These are phyloP conservation scores for Westerdykella sp. DNA, from an alignment of 2,329 filamentous ascomycete genomes.

Conservation along the genomic window DNA sequence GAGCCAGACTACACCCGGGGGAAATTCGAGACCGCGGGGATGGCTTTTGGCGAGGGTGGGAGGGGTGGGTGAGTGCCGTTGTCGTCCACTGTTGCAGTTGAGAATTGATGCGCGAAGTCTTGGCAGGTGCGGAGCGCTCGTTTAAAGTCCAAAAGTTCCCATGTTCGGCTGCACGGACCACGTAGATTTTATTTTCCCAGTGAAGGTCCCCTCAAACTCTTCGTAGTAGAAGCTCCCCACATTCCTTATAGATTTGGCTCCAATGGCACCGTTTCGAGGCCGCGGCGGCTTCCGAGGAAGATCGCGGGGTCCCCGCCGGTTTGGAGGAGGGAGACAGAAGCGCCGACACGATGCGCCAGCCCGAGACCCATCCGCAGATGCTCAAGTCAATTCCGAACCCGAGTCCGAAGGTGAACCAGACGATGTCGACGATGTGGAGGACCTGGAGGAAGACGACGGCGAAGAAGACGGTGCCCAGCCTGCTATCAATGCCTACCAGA, in stretches of 20 bases:
- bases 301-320: slow-evolving; percentile 23
- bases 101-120: slow-evolving; percentile 29
- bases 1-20: too few species aligned
- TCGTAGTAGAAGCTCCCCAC: not conserved
- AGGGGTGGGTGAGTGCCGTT: not conserved
- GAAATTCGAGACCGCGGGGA: not conserved
- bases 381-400: slow-evolving; percentile 15
- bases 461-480: slow-evolving; percentile 22
- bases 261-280: slow-evolving; percentile 22
- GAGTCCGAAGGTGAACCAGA: slow-evolving; percentile 19
- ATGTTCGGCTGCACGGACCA: slow-evolving; percentile 30
- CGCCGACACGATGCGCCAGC: not conserved
- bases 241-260: too few species aligned
- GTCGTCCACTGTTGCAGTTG: slow-evolving; percentile 2
- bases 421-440: slow-evolving; percentile 15
- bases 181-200: slow-evolving; percentile 12
- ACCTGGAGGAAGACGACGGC: slow-evolving; percentile 25
- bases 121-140: slow-evolving; percentile 23
- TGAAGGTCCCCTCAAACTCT: not conserved
- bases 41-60: not conserved
- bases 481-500: slow-evolving; percentile 46
- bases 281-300: slow-evolving; percentile 21
- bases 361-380: slow-evolving; percentile 1
- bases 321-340: slow-evolving; percentile 14
- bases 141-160: slow-evolving; percentile 2